phyloP scores from a whole-genome alignment of 2,329 filamentous ascomycete genomes.

The Alternaria viburni region DNA sequence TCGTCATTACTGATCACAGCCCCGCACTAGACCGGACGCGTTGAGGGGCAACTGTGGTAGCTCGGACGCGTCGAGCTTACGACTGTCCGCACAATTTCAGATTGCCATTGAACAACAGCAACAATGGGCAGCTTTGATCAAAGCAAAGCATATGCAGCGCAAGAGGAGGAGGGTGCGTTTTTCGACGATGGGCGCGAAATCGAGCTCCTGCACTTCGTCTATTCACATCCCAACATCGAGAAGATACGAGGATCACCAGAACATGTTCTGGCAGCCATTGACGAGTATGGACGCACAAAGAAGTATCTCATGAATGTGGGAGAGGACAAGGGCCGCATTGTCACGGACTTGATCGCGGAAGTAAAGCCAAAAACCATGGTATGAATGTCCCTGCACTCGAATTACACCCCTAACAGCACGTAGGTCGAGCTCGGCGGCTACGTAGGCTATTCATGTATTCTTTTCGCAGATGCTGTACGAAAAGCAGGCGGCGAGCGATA shows the following conservation, averaged over 20 bases:
- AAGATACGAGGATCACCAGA: slow-evolving; percentile 68
- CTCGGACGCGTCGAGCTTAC: slow-evolving; percentile 28
- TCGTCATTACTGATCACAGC: slow-evolving; percentile 33
- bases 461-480: slow-evolving; percentile 72
- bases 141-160: slow-evolving; percentile 55
- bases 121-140: slow-evolving; percentile 46
- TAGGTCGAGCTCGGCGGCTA: slow-evolving; percentile 80
- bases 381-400: slow-evolving; percentile 4
- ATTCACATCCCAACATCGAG: slow-evolving; percentile 65
- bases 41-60: slow-evolving; percentile 25
- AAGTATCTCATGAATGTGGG: slow-evolving; percentile 85
- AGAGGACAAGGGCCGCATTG: slow-evolving; percentile 73
- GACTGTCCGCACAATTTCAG: slow-evolving; percentile 13
- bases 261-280: slow-evolving; percentile 71
- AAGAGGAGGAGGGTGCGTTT: slow-evolving; percentile 52
- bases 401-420: slow-evolving; percentile 7
- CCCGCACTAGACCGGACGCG: slow-evolving; percentile 36
- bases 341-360: slow-evolving; percentile 71
- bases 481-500: slow-evolving; percentile 69
- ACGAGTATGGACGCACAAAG: slow-evolving; percentile 69
- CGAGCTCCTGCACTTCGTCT: slow-evolving; percentile 74
- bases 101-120: slow-evolving; percentile 18
- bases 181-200: slow-evolving; percentile 76
- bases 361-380: slow-evolving; percentile 71
- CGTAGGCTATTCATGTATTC: slow-evolving; percentile 79